phyloP scores from a whole-genome alignment of 106 monocot genomes.

The Dendrobium nobile region DNA sequence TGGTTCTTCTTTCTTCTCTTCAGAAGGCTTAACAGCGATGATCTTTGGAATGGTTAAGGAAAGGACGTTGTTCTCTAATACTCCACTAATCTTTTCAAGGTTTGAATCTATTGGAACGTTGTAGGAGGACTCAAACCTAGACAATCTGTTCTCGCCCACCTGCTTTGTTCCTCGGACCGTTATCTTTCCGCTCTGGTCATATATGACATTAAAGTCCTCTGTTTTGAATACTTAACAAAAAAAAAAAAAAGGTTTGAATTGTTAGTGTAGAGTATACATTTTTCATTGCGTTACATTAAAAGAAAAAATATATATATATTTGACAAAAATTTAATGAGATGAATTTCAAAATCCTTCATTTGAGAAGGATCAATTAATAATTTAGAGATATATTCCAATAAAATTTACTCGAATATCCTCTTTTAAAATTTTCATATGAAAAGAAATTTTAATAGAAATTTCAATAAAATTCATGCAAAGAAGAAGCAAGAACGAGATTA shows the following conservation, averaged over 20 bases:
- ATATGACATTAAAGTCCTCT: conserved; percentile 13
- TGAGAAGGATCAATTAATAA: too few species aligned
- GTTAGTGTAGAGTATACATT: too few species aligned
- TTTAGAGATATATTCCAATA: too few species aligned
- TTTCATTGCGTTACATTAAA: too few species aligned
- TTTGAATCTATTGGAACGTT: conserved; percentile 11
- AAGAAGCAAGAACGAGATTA: too few species aligned
- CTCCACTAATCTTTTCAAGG: conserved; percentile 11
- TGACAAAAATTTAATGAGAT: too few species aligned
- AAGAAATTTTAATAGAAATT: too few species aligned
- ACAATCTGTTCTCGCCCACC: neutral
- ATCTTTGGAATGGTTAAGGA: conserved; percentile 12
- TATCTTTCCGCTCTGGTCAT: conserved; percentile 12
- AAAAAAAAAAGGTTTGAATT: neutral
- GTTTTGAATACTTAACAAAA: conserved; percentile 10
- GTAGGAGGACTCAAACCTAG: neutral
- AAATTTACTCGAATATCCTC: too few species aligned
- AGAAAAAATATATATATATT: too few species aligned
- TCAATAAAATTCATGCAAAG: too few species aligned
- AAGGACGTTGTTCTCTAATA: conserved; percentile 16
- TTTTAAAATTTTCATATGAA: too few species aligned
- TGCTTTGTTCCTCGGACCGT: conserved; percentile 8
- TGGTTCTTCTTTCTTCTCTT: neutral
- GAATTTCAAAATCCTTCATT: too few species aligned
- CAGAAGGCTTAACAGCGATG: neutral